Conservation (phyloP, 768 basidiomycete species). For the Tephrocybe sp. region DNA sequence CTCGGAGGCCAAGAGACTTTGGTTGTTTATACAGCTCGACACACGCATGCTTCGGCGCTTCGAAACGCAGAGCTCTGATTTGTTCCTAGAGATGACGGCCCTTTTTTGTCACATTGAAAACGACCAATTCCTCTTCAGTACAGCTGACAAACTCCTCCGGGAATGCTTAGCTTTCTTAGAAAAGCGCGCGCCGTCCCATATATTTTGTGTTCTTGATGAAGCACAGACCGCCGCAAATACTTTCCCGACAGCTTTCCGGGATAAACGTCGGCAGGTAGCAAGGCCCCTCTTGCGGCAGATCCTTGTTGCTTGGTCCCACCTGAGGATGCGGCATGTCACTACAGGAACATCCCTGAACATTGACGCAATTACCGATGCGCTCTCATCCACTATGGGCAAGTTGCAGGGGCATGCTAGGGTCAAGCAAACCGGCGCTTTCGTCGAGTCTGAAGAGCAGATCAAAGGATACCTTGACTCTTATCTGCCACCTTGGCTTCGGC, state of each 20-base stretch:
- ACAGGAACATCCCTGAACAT: neutral
- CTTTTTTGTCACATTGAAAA: neutral
- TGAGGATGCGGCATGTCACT: neutral
- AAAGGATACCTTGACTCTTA: too few relatives aligned
- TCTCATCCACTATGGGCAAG: neutral
- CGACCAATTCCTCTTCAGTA: too few relatives aligned
- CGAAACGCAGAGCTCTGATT: neutral
- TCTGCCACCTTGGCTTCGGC: too few relatives aligned
- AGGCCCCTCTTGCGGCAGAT: neutral
- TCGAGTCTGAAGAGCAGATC: neutral
- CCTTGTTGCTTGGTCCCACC: neutral
- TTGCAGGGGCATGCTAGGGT: neutral
- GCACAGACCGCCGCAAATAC: neutral
- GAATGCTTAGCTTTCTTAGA: too few relatives aligned
- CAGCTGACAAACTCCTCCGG: too few relatives aligned
- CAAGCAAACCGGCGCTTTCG: neutral
- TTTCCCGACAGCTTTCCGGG: neutral
- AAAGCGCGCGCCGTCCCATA: neutral
- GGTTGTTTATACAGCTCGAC: conserved; percentile 3
- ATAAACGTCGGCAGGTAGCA: neutral
- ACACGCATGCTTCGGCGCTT: neutral
- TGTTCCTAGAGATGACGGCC: neutral
- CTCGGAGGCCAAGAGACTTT: neutral
- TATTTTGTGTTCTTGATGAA: conserved; percentile 1
- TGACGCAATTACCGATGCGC: neutral